These are phyloP conservation scores for Plectosphaerella sp. DNA, from an alignment of 2,329 filamentous ascomycete genomes.

Conservation along the genomic window DNA sequence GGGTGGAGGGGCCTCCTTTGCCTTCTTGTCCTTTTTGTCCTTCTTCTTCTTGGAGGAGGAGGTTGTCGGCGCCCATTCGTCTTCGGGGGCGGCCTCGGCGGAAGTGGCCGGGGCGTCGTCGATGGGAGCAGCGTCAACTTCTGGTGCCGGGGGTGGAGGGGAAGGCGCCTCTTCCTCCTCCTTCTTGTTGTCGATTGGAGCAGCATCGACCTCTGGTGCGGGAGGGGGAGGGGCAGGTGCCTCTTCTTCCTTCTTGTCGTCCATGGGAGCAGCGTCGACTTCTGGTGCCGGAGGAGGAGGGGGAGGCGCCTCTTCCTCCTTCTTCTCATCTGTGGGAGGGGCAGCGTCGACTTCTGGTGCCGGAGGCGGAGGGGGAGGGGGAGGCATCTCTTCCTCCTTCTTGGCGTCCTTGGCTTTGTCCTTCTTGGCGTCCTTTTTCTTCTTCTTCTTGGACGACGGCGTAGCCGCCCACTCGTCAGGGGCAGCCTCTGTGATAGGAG, in stretches of 20 bases:
- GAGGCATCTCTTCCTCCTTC: neutral
- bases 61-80: neutral
- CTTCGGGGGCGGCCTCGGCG: neutral
- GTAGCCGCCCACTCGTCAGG: neutral
- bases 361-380: neutral
- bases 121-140: too few species aligned
- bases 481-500: neutral
- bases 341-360: neutral
- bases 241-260: too few species aligned
- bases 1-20: conserved; percentile 5
- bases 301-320: too few species aligned
- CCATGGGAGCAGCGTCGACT: neutral
- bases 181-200: too few species aligned
- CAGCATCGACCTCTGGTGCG: too few species aligned
- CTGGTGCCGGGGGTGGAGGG: too few species aligned
- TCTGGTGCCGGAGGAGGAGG: neutral
- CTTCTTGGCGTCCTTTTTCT: conserved; percentile 12
- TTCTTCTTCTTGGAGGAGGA: conserved; percentile 5
- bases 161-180: too few species aligned
- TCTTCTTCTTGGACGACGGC: conserved; percentile 7
- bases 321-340: neutral
- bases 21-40: conserved; percentile 6
- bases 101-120: neutral
- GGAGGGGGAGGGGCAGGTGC: too few species aligned
- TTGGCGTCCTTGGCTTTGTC: neutral